Conservation (phyloP, 1,284 basidiomycete species). For the Cryptococcus floricola region DNA sequence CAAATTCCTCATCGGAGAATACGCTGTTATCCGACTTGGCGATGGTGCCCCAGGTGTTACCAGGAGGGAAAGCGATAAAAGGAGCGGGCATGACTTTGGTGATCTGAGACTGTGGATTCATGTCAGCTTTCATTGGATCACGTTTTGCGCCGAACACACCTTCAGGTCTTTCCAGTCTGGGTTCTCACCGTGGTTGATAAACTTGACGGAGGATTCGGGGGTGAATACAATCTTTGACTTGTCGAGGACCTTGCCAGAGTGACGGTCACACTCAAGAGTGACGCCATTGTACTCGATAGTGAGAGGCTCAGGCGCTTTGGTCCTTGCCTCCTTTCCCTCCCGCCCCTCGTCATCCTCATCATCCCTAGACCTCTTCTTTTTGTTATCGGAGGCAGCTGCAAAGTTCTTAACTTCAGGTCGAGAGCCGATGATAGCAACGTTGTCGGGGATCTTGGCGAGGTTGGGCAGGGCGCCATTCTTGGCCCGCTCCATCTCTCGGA, state of each 20-base stretch:
- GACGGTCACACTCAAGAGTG: conserved; percentile 61
- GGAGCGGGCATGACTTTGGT: conserved; percentile 23
- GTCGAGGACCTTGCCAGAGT: conserved; percentile 54
- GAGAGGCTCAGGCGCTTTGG: conserved; percentile 50
- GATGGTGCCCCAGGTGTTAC: conserved; percentile 48
- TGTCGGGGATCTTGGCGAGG: conserved; percentile 39
- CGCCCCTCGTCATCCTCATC: conserved; percentile 41
- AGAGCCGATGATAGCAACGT: conserved; percentile 39
- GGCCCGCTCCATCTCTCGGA: conserved; percentile 68
- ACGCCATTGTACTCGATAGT: conserved; percentile 60
- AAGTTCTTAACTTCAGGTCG: conserved; percentile 11
- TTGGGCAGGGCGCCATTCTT: conserved; percentile 36
- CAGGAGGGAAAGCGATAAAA: conserved; percentile 45
- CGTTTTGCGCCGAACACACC: conserved; percentile 33
- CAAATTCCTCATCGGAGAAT: conserved; percentile 51
- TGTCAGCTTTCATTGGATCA: not conserved
- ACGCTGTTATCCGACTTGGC: conserved; percentile 48
- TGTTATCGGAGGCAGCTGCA: conserved; percentile 8
- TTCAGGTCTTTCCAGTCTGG: conserved; percentile 54
- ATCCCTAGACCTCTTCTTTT: conserved; percentile 45
- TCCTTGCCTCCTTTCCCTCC: conserved; percentile 50
- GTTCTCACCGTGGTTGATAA: conserved; percentile 41
- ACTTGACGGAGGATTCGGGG: conserved; percentile 46
- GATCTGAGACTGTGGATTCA: conserved; percentile 21
- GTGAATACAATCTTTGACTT: conserved; percentile 48